These are phyloP conservation scores for Acanthamoeba castellanii DNA, from an alignment of 208 protist species.

Conservation along the genomic window DNA sequence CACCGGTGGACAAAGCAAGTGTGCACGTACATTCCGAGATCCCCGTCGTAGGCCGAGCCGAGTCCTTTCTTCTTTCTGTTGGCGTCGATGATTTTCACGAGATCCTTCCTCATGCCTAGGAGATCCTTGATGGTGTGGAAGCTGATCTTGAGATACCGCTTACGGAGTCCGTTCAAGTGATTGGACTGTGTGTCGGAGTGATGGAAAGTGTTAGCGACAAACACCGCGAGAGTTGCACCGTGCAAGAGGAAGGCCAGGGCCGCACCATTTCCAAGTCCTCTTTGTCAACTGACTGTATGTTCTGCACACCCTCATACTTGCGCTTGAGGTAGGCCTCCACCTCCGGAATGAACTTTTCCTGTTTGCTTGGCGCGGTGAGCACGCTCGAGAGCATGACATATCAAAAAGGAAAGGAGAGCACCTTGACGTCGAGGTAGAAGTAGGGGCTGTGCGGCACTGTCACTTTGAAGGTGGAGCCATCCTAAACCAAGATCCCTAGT, in stretches of 20 bases:
- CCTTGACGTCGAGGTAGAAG: slow-evolving; percentile 90
- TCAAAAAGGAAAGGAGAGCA: slow-evolving; percentile 85
- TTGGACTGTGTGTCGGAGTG: slow-evolving; percentile 89
- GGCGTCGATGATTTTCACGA: slow-evolving; percentile 78
- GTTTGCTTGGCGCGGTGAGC: slow-evolving; percentile 69
- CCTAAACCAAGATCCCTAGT: slow-evolving; percentile 54
- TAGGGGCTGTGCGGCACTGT: slow-evolving; percentile 88
- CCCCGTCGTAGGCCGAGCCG: slow-evolving; percentile 45
- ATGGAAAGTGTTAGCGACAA: too few relatives aligned
- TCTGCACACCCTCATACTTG: slow-evolving; percentile 93
- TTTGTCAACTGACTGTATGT: slow-evolving; percentile 93
- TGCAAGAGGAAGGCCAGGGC: neutral
- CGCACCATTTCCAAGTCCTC: slow-evolving; percentile 95
- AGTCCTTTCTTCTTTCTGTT: slow-evolving; percentile 76
- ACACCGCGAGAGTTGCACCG: neutral
- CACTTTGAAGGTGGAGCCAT: slow-evolving; percentile 89
- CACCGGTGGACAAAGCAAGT: neutral
- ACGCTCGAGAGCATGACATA: neutral
- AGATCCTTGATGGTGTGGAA: slow-evolving; percentile 97
- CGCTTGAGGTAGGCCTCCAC: slow-evolving; percentile 95
- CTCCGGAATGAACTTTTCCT: slow-evolving; percentile 94
- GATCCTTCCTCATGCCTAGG: slow-evolving; percentile 91
- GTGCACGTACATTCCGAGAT: slow-evolving; percentile 54
- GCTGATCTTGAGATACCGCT: slow-evolving; percentile 95
- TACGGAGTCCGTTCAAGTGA: slow-evolving; percentile 96